phyloP scores from a whole-genome alignment of 768 basidiomycete genomes.

The Agrocybe praecox region DNA sequence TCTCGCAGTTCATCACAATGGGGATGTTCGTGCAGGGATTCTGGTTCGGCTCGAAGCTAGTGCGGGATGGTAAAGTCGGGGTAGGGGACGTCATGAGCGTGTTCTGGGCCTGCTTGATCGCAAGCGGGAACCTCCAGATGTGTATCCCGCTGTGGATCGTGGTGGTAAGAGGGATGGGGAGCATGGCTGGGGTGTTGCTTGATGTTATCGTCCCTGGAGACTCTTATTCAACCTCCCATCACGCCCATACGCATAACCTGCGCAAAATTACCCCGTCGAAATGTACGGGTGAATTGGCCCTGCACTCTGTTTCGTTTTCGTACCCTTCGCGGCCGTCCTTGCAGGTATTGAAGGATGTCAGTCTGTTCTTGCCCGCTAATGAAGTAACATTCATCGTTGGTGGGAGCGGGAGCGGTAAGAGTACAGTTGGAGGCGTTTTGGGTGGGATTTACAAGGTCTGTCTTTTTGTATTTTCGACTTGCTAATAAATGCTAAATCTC shows the following conservation, averaged over 20 bases:
- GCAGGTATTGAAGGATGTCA: conserved; percentile 65
- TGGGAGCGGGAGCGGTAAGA: conserved; percentile 90
- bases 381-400: conserved; percentile 94
- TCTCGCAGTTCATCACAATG: conserved; percentile 82
- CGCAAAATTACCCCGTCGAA: conserved; percentile 37
- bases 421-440: conserved; percentile 82
- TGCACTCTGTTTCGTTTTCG: conserved; percentile 75
- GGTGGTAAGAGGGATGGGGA: conserved; percentile 81
- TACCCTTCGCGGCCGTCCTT: conserved; percentile 83
- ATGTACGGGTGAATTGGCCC: conserved; percentile 76
- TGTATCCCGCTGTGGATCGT: conserved; percentile 80
- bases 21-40: conserved; percentile 96
- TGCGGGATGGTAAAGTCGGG: conserved; percentile 67
- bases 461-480: not conserved
- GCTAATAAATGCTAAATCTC: no score
- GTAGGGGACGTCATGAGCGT: conserved; percentile 92
- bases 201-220: conserved; percentile 58
- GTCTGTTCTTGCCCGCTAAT: conserved; percentile 68
- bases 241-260: conserved; percentile 53
- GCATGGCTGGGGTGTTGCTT: conserved; percentile 54
- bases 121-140: conserved; percentile 85
- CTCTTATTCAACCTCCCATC: conserved; percentile 32
- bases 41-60: conserved; percentile 92
- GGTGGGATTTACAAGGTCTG: conserved; percentile 70
- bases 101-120: conserved; percentile 96